Conservation (phyloP, 192 early-diverging fungal genomes). For the Gigaspora rosea region DNA sequence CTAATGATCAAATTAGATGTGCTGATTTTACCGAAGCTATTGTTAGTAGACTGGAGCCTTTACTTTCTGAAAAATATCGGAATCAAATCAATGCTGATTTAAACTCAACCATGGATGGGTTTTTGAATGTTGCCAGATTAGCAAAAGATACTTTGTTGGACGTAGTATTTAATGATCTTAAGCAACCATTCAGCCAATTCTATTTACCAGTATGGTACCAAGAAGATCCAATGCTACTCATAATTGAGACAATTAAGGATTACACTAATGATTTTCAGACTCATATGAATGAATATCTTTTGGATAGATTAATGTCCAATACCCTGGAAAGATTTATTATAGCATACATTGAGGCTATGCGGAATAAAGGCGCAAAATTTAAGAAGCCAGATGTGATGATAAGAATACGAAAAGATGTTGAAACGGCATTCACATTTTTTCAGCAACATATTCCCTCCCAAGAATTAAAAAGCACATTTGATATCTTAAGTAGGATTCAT, state of each 20-base stretch:
- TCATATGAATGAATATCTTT: conserved; percentile 88
- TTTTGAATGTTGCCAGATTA: conserved; percentile 83
- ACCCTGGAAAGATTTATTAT: conserved; percentile 85
- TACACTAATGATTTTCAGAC: conserved; percentile 87
- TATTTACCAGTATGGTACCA: conserved; percentile 92
- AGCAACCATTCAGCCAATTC: conserved; percentile 71
- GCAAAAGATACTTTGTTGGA: conserved; percentile 78
- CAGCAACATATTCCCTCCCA: conserved; percentile 66
- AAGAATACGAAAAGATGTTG: conserved; percentile 76
- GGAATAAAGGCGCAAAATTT: conserved; percentile 77
- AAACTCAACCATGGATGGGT: conserved; percentile 81
- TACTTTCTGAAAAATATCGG: conserved; percentile 61
- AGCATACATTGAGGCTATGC: conserved; percentile 82
- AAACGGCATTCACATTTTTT: conserved; percentile 77
- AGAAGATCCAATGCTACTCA: conserved; percentile 78
- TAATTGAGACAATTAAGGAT: conserved; percentile 94
- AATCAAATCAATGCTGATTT: conserved; percentile 65
- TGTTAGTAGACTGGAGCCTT: conserved; percentile 52
- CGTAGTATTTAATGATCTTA: conserved; percentile 82
- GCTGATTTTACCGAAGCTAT: conserved; percentile 91
- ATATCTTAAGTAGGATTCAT: conserved; percentile 81
- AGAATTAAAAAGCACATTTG: conserved; percentile 78
- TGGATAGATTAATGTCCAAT: conserved; percentile 83
- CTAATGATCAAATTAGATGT: conserved; percentile 91
- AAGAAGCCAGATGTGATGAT: conserved; percentile 66